phyloP scores from a whole-genome alignment of 1,139 yeast species.

The Debaryomyces fabryi region DNA sequence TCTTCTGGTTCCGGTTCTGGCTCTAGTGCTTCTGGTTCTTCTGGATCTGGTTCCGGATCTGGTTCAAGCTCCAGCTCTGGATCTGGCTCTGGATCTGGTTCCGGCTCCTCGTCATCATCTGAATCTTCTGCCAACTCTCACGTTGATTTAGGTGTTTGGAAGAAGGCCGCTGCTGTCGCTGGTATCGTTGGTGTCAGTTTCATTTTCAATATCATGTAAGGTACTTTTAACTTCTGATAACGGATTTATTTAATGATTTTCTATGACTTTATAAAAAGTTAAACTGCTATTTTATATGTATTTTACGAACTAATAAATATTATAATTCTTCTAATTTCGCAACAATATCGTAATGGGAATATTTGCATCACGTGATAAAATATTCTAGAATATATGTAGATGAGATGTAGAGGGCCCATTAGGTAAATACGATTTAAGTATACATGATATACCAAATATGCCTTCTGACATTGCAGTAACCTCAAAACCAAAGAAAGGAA shows the following conservation, averaged over 20 bases:
- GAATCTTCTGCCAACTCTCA: slow-evolving; percentile 16
- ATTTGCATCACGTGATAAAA: background rate
- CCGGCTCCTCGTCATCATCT: slow-evolving; percentile 14
- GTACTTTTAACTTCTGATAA: background rate
- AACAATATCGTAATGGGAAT: background rate
- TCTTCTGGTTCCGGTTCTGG: slow-evolving; percentile 16
- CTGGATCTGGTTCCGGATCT: slow-evolving; percentile 21
- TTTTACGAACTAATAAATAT: slow-evolving; percentile 5
- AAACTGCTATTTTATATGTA: slow-evolving; percentile 1
- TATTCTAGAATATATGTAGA: background rate
- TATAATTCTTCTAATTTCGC: background rate
- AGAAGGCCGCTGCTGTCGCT: slow-evolving; percentile 41
- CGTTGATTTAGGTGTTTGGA: slow-evolving; percentile 38
- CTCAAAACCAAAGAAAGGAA: slow-evolving; percentile 3
- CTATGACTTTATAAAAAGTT: slow-evolving; percentile 3
- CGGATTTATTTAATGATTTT: background rate
- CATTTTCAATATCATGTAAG: slow-evolving; percentile 35
- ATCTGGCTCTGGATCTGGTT: slow-evolving; percentile 15
- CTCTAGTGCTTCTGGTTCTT: slow-evolving; percentile 18
- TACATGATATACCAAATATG: background rate
- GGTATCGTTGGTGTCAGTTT: slow-evolving; percentile 43
- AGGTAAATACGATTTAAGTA: background rate
- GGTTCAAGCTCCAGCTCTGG: slow-evolving; percentile 16
- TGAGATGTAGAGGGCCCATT: background rate
- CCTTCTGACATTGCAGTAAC: background rate